Conservation (phyloP, 352 stramenopile genomes). For the Globisporangium middletonii region DNA sequence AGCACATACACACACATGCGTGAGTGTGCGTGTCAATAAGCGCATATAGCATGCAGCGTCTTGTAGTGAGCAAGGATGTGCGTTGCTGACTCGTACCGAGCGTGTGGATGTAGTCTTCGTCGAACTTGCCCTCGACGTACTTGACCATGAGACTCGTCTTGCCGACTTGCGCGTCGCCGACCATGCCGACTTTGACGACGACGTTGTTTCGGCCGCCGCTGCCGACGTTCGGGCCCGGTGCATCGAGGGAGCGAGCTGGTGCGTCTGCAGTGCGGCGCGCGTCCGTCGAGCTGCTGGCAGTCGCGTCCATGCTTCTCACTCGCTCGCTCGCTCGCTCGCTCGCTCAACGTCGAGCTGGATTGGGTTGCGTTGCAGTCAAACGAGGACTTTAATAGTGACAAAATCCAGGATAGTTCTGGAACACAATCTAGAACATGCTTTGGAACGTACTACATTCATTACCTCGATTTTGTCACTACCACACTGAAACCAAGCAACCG, state of each 20-base stretch:
- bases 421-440: too few relatives aligned
- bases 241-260: slow-evolving; percentile 19
- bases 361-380: too few relatives aligned
- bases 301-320: neutral
- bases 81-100: slow-evolving; percentile 44
- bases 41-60: too few relatives aligned
- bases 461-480: too few relatives aligned
- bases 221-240: slow-evolving; percentile 17
- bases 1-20: neutral
- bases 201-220: slow-evolving; percentile 78
- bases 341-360: neutral
- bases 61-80: neutral
- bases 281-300: neutral
- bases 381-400: too few relatives aligned
- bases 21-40: neutral
- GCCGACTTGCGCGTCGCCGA: slow-evolving; percentile 91
- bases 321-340: neutral
- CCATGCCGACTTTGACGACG: slow-evolving; percentile 91
- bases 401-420: too few relatives aligned
- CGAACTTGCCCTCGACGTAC: slow-evolving; percentile 95
- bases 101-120: slow-evolving; percentile 96
- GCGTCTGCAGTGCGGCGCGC: neutral
- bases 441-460: too few relatives aligned
- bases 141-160: slow-evolving; percentile 97
- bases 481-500: too few relatives aligned